phyloP scores from a whole-genome alignment of 495 filamentous ascomycete species.

The Neurospora sp. region DNA sequence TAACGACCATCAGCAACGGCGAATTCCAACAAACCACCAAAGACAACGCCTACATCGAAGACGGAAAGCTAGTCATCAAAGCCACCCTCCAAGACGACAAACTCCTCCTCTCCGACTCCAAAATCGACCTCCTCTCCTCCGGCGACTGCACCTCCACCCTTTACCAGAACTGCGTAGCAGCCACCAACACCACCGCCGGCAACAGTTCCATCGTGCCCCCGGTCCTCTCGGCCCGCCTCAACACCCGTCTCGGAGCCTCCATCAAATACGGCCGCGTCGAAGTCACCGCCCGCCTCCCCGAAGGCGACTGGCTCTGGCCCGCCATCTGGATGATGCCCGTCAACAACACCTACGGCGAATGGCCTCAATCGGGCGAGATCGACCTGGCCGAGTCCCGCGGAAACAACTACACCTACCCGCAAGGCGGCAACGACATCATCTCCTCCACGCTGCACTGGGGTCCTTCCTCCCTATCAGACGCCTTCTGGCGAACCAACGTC shows the following conservation, averaged over 20 bases:
- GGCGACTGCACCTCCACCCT: conserved; percentile 54
- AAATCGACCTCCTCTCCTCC: conserved; percentile 55
- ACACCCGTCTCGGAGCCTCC: conserved; percentile 53
- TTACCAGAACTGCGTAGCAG: conserved; percentile 48
- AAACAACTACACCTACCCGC: conserved; percentile 62
- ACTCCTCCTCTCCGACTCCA: conserved; percentile 50
- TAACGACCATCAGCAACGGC: too few species aligned
- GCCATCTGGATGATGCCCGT: conserved; percentile 88
- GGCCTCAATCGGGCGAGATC: conserved; percentile 79
- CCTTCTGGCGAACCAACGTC: conserved; percentile 67
- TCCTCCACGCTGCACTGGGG: conserved; percentile 81
- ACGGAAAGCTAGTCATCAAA: conserved; percentile 62
- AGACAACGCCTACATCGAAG: conserved; percentile 61
- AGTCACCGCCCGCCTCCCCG: conserved; percentile 63
- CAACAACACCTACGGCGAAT: conserved; percentile 59
- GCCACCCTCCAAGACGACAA: conserved; percentile 63
- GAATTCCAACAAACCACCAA: conserved; percentile 68
- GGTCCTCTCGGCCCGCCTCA: conserved; percentile 67
- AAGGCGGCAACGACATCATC: conserved; percentile 74
- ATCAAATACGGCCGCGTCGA: conserved; percentile 80
- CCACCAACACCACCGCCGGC: conserved; percentile 53
- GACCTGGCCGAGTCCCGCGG: conserved; percentile 72
- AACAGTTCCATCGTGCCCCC: conserved; percentile 69
- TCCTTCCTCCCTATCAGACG: conserved; percentile 50
- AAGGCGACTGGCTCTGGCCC: conserved; percentile 82